phyloP scores from a whole-genome alignment of 257 asterid species.

The Capsicum baccatum region DNA sequence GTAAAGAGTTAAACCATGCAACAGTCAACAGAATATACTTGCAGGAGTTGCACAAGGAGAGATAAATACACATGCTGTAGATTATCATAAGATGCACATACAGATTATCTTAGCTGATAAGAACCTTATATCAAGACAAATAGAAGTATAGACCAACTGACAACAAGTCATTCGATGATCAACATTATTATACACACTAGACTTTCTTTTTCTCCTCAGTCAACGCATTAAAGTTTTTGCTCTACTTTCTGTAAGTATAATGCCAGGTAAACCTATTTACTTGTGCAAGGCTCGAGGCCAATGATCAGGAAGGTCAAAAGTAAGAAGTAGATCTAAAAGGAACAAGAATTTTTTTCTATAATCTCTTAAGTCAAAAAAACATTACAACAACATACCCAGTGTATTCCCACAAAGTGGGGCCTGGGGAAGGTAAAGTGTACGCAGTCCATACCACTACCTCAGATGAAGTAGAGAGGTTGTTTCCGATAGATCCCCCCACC shows the following conservation, averaged over 20 bases:
- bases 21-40: slow-evolving; percentile 17
- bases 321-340: slow-evolving; percentile 1
- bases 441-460: too few species aligned
- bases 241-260: neutral
- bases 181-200: slow-evolving; percentile 21
- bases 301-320: slow-evolving; percentile 14
- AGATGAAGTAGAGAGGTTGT: too few species aligned
- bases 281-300: neutral
- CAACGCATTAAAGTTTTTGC: neutral
- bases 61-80: neutral
- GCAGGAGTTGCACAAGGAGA: neutral
- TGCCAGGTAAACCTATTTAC: slow-evolving; percentile 20
- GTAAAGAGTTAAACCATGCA: neutral
- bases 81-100: neutral
- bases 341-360: slow-evolving; percentile 13
- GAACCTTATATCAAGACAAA: neutral
- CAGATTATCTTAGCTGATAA: slow-evolving; percentile 9
- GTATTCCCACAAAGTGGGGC: too few species aligned
- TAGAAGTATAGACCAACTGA: slow-evolving; percentile 12
- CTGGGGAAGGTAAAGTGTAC: too few species aligned
- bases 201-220: neutral
- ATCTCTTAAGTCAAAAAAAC: neutral
- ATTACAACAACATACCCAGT: too few species aligned
- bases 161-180: neutral
- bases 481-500: too few species aligned